Percentiles rank a stretch among this genome's conserved stretches.
These are phyloP conservation scores for Auricularia heimuer DNA, from an alignment of 768 basidiomycete genomes.

Conservation along the genomic window DNA sequence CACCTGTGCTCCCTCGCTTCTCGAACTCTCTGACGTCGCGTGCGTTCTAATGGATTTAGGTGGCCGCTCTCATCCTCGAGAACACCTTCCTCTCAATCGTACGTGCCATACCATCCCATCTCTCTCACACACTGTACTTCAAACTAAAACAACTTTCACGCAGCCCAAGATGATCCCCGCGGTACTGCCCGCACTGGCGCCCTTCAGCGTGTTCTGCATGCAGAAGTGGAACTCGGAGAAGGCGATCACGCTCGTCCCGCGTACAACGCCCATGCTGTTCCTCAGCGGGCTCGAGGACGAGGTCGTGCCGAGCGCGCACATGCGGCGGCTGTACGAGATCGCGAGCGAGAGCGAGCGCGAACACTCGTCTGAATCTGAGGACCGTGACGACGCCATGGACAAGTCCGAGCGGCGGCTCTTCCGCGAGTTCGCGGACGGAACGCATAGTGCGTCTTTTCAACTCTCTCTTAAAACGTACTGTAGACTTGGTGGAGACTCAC, in stretches of 20 bases:
- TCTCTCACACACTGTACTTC: background rate
- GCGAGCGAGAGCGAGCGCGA: background rate
- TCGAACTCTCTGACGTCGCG: background rate
- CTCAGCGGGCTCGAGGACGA: constrained; percentile 31
- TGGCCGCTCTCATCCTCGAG: constrained; percentile 33
- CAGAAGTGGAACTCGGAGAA: constrained; percentile 19
- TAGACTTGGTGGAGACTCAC: too few relatives aligned
- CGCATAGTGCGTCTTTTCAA: background rate
- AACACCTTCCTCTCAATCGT: constrained; percentile 36
- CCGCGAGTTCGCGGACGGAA: background rate
- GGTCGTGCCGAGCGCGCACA: constrained; percentile 31
- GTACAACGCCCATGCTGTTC: constrained; percentile 29
- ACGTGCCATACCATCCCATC: constrained; percentile 1
- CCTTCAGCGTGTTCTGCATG: constrained; percentile 23
- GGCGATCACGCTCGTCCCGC: constrained; percentile 22
- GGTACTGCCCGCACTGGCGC: constrained; percentile 27
- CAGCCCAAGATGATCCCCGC: constrained; percentile 27
- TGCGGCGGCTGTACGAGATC: constrained; percentile 20
- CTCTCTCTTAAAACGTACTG: background rate
- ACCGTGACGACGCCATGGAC: too few relatives aligned
- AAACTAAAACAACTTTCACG: background rate
- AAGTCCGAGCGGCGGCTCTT: background rate
- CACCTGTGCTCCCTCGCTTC: too few relatives aligned
- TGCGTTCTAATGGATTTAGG: background rate
- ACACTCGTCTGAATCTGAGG: too few relatives aligned